phyloP scores from a whole-genome alignment of 768 basidiomycete species.

The Mycena capillaripes region DNA sequence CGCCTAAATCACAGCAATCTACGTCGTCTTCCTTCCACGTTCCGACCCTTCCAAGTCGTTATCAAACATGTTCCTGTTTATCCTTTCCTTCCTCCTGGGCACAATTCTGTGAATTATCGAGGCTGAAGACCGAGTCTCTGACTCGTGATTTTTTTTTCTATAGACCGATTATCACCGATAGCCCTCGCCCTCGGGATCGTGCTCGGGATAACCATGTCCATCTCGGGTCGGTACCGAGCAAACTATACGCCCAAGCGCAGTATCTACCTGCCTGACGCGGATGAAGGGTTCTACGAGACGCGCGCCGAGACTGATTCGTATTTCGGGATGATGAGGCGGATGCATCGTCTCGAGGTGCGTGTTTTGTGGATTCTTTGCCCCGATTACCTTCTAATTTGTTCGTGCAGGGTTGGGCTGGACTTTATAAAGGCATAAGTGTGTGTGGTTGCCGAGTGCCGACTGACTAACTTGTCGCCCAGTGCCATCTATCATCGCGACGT shows the following conservation, averaged over 20 bases:
- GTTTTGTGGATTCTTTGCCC: not conserved
- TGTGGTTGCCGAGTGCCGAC: not conserved
- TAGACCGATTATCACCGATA: too few relatives aligned
- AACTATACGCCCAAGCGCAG: conserved; percentile 5
- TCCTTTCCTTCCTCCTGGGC: too few relatives aligned
- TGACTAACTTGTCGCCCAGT: not conserved
- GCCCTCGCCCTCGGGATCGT: too few relatives aligned
- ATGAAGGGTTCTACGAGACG: not conserved
- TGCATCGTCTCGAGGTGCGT: conserved; percentile 15
- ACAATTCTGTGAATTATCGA: too few relatives aligned
- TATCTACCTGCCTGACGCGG: not conserved
- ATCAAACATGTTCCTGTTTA: too few relatives aligned
- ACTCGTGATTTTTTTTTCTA: too few relatives aligned
- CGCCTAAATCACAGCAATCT: too few relatives aligned
- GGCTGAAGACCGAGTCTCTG: too few relatives aligned
- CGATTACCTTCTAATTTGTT: not conserved
- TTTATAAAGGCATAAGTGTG: conserved; percentile 32
- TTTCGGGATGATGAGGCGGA: conserved; percentile 13
- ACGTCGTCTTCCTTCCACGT: too few relatives aligned
- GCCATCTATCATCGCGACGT: conserved; percentile 23
- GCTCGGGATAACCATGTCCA: too few relatives aligned
- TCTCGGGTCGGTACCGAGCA: conserved; percentile 4
- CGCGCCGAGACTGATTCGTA: conserved; percentile 2
- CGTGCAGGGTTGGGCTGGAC: conserved; percentile 21
- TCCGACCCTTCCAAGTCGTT: too few relatives aligned